These are phyloP conservation scores for Solanum rostratum DNA, from an alignment of 257 asterid species.

Conservation along the genomic window DNA sequence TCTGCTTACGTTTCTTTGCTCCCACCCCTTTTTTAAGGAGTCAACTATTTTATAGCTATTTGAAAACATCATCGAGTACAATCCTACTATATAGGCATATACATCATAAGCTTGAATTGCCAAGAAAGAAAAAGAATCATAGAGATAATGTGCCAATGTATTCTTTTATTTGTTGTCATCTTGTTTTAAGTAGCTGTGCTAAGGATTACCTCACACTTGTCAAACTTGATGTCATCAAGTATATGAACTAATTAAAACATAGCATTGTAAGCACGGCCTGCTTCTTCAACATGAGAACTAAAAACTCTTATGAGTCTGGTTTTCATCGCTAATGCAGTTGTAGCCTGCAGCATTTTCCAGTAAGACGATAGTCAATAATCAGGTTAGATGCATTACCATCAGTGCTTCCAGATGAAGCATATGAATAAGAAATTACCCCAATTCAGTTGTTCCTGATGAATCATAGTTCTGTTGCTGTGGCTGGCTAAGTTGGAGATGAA, in stretches of 20 bases:
- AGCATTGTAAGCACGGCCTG: not conserved
- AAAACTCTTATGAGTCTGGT: conserved; percentile 7
- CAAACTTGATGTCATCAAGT: not conserved
- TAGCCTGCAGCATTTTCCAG: conserved; percentile 24
- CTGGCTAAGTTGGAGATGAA: conserved; percentile 71
- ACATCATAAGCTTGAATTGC: not conserved
- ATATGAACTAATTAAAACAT: conserved; percentile 1
- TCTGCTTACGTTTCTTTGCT: not conserved
- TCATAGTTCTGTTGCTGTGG: conserved; percentile 48
- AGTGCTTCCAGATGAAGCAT: not conserved
- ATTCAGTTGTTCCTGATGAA: conserved; percentile 19
- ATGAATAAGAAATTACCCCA: conserved; percentile 30
- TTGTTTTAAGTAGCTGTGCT: conserved; percentile 3
- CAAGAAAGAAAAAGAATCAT: not conserved
- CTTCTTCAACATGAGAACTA: not conserved
- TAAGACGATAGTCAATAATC: conserved; percentile 3
- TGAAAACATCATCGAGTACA: not conserved
- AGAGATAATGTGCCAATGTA: not conserved
- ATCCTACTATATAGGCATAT: not conserved
- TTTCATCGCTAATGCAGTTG: conserved; percentile 20
- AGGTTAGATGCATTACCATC: not conserved
- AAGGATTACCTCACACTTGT: conserved; percentile 12
- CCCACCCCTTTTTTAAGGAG: not conserved
- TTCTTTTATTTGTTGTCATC: conserved; percentile 12
- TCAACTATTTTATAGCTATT: not conserved